Evolutionary conservation across 23 red algal species (phyloP).

Genomic region (Gracilaria vermiculophylla): DNA sequence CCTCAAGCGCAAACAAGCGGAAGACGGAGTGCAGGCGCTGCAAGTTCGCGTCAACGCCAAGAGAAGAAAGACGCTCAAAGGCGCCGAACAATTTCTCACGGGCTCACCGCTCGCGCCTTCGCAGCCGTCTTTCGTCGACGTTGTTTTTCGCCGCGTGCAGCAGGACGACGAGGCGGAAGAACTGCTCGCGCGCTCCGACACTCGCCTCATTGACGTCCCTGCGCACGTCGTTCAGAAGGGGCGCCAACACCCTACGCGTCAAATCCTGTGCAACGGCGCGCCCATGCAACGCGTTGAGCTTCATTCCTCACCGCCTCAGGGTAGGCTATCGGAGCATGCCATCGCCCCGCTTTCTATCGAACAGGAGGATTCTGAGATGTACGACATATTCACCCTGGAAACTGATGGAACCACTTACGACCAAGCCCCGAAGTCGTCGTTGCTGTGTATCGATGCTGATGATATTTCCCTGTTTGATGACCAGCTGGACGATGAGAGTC

Average conservation of each 20-base stretch:
- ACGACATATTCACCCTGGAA: background rate
- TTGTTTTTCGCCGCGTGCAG: conserved; percentile 8
- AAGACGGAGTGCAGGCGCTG: background rate
- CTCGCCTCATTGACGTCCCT: background rate
- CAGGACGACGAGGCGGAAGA: background rate
- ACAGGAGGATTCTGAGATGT: background rate
- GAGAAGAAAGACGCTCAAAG: background rate
- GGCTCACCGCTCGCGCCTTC: background rate
- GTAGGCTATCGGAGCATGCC: background rate
- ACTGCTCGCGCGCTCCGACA: background rate
- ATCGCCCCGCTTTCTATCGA: background rate
- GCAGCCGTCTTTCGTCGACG: background rate
- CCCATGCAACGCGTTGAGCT: background rate
- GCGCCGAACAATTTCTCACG: background rate
- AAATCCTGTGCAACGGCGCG: background rate
- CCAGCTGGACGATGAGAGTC: background rate
- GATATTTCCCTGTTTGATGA: conserved; percentile 16
- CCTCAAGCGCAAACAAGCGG: background rate
- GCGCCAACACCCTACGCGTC: background rate
- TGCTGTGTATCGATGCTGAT: background rate
- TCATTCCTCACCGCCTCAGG: background rate
- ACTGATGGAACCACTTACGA: background rate
- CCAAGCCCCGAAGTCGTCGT: background rate
- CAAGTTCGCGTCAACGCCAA: background rate
- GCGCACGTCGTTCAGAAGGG: background rate